Base-by-base conservation (phyloP, 177 flowering plant genomes). In the Vitis hybrid region DNA sequence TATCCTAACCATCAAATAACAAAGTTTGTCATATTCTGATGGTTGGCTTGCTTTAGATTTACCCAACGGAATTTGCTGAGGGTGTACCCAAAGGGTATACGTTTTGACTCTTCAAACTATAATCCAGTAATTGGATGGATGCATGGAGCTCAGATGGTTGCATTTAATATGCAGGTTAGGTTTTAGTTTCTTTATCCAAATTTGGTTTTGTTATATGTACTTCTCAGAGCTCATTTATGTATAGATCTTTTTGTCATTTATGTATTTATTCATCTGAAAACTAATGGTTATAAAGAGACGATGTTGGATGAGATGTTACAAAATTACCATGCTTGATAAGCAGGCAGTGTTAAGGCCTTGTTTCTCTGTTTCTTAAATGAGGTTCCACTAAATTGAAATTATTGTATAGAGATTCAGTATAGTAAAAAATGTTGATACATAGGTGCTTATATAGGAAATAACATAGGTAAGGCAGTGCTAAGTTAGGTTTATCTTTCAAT, bases 121-220 rank as follows among this genome's bases (percentile, higher is more conserved):
- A 86, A 88, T 59, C 91, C 91, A 51, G 65, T 86, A 12, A 74
- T 84, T 73, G 91, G 82, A 55, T 88, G 91, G 91, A 78, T 68
- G 74, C 91, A 86, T 81, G 91, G 91, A 52, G 91, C 91, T 76
- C 89, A 88, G 76, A 88, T 88, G 91, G 91, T 88, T 74, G 91
- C 91, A 26, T 83, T 86, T 69, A 88, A 87, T 65, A 88, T 88
- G 89, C 91, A 88, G 89, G 91, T 88, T 39, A 56, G 65, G 32
- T 19, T 52, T 72, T 64, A 12, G 9, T 51, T 51, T 19, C 12
- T 65, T 56, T 12, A 12, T 56, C 1, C 26, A 39, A 39, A 1
- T 39, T 0, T 39, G 45, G 45, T 58, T 34, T 13, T 70, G 67
- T 14, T 17, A 39, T 68, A 4, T 32, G 48, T 39, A 63, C 12